phyloP scores from a whole-genome alignment of 2,329 filamentous ascomycete species.

The Botryotinia calthae region DNA sequence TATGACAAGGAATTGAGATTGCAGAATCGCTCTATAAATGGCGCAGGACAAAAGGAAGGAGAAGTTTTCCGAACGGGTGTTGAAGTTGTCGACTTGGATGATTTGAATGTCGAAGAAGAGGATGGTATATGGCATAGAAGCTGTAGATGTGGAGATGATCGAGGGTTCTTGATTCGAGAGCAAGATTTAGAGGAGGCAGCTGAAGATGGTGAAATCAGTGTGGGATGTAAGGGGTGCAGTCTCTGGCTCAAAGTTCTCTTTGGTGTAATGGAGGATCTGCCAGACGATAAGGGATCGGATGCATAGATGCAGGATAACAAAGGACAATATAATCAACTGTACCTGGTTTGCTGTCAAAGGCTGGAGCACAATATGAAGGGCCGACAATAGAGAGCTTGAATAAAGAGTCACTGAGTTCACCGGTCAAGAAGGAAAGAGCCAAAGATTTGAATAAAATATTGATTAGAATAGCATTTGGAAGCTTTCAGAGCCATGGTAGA shows the following conservation, averaged over 20 bases:
- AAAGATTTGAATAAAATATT: background rate
- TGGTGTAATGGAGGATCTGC: slow-evolving; percentile 48
- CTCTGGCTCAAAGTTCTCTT: slow-evolving; percentile 65
- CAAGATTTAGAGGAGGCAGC: slow-evolving; percentile 57
- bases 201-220: slow-evolving; percentile 58
- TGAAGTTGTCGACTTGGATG: slow-evolving; percentile 64
- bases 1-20: slow-evolving; percentile 53
- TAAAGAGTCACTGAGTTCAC: slow-evolving; percentile 4
- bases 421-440: background rate
- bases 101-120: slow-evolving; percentile 53
- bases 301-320: slow-evolving; percentile 11
- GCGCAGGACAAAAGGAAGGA: slow-evolving; percentile 21
- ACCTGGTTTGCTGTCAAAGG: slow-evolving; percentile 2
- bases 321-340: background rate
- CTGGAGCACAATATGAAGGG: slow-evolving; percentile 8
- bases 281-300: slow-evolving; percentile 13
- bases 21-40: slow-evolving; percentile 26
- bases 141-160: slow-evolving; percentile 63
- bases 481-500: background rate
- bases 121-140: slow-evolving; percentile 51
- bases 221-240: slow-evolving; percentile 65
- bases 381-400: background rate
- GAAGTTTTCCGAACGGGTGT: slow-evolving; percentile 55
- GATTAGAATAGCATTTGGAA: background rate
- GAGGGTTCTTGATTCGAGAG: slow-evolving; percentile 59